Percentiles rank a stretch among this genome's conserved stretches.
Evolutionary conservation across 768 basidiomycete genomes (phyloP).

Genomic region (Rhizopogon salebrosus): DNA sequence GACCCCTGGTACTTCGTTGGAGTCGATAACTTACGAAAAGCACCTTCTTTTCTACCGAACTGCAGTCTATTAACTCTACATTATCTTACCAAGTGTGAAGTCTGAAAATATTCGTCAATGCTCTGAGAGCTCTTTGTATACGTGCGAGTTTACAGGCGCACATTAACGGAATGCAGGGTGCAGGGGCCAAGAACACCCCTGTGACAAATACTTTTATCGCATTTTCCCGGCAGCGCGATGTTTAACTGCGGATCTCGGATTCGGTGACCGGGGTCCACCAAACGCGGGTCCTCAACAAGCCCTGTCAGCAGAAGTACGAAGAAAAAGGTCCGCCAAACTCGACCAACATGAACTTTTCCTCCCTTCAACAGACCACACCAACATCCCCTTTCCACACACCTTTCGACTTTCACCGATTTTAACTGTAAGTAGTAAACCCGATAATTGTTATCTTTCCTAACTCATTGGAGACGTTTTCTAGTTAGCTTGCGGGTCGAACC

Average conservation of each 20-base stretch:
- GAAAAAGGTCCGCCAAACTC: conserved; percentile 52
- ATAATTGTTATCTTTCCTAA: conserved; percentile 3
- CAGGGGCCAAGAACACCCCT: neutral
- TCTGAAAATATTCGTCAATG: too few species aligned
- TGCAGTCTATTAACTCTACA: conserved; percentile 6
- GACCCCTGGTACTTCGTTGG: conserved; percentile 14
- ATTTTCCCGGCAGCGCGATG: too few species aligned
- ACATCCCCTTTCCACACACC: conserved; percentile 12
- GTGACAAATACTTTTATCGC: neutral
- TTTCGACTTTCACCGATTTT: conserved; percentile 5
- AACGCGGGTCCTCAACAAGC: conserved; percentile 15
- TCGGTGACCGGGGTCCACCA: conserved; percentile 21
- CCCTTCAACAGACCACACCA: conserved; percentile 36
- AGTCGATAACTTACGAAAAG: neutral
- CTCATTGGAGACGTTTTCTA: conserved; percentile 1
- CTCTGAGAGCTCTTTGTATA: too few species aligned
- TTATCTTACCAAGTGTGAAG: too few species aligned
- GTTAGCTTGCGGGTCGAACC: conserved; percentile 4
- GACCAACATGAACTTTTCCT: conserved; percentile 44
- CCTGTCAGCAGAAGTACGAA: conserved; percentile 19
- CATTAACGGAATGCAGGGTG: neutral
- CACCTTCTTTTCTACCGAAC: neutral
- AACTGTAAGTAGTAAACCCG: conserved; percentile 7
- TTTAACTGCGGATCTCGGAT: neutral
- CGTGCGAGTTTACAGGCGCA: neutral